Conservation (phyloP, 225 moss, liverwort and hornwort genomes). For the Anthoceros angustus region DNA sequence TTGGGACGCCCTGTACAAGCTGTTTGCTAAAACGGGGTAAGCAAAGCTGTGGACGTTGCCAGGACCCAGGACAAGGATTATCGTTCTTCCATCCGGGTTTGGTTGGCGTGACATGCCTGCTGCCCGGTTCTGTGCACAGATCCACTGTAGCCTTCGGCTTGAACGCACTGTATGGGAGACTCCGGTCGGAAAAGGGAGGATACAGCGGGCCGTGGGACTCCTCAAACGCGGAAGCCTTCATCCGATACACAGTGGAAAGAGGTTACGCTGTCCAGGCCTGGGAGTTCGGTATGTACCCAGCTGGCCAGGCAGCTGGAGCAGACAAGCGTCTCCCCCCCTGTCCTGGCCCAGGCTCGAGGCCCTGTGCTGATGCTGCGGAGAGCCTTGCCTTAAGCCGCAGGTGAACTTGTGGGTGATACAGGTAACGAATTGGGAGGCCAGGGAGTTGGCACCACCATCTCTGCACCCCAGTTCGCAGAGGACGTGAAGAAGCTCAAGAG, state of each 20-base stretch:
- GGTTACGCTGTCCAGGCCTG: conserved; percentile 71
- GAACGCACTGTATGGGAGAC: conserved; percentile 55
- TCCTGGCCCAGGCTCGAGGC: neutral
- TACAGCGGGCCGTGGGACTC: conserved; percentile 47
- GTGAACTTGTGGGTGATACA: conserved; percentile 9
- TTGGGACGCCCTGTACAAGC: conserved; percentile 57
- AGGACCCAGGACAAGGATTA: neutral
- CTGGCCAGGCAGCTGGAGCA: neutral
- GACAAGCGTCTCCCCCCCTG: neutral
- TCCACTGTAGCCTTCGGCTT: conserved; percentile 66
- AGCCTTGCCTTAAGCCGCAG: neutral
- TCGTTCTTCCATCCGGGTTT: neutral
- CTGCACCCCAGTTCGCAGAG: conserved; percentile 45
- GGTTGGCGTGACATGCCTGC: neutral
- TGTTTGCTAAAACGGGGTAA: conserved; percentile 66
- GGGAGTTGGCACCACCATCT: conserved; percentile 29
- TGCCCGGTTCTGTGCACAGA: conserved; percentile 22
- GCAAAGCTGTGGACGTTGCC: neutral
- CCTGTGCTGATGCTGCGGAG: neutral
- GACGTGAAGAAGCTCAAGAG: conserved; percentile 40
- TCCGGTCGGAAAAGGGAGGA: conserved; percentile 9
- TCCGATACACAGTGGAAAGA: conserved; percentile 45
- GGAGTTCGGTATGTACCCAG: conserved; percentile 48
- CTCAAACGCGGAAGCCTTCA: conserved; percentile 61
- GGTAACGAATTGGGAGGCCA: conserved; percentile 68